A percentile compares a stretch with the other conserved stretches of the same genome.
Conservation (phyloP, 352 stramenopile genomes). For the Phytophthora pluvialis region DNA sequence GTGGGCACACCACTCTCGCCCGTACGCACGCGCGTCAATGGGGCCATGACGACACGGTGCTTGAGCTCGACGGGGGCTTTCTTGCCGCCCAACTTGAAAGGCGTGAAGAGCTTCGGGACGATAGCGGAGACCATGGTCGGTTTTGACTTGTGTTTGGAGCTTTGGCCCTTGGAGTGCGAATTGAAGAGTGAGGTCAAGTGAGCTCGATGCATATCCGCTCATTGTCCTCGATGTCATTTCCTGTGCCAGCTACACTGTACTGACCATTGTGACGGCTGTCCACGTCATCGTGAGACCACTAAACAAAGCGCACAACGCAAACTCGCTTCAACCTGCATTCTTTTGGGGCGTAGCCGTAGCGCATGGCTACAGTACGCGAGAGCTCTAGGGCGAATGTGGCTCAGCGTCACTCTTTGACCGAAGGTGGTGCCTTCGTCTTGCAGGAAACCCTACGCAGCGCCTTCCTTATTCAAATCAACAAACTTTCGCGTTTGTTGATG, state of each 20-base stretch:
- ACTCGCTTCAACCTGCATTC: neutral
- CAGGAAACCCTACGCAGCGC: too few relatives aligned
- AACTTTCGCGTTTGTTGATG: too few relatives aligned
- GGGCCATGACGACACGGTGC: constrained; percentile 59
- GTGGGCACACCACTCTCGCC: constrained; percentile 35
- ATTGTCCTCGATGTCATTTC: neutral
- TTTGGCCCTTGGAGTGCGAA: constrained; percentile 1
- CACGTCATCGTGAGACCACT: neutral
- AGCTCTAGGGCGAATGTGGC: too few relatives aligned
- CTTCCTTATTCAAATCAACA: too few relatives aligned
- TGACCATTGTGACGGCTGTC: neutral
- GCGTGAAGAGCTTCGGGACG: constrained; percentile 41
- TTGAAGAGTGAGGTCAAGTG: constrained; percentile 14
- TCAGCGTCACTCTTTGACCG: too few relatives aligned
- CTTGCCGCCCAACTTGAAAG: constrained; percentile 40
- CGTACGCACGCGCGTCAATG: constrained; percentile 44
- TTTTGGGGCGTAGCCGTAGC: neutral
- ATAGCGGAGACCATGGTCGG: constrained; percentile 17
- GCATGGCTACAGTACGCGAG: neutral
- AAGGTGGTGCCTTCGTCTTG: too few relatives aligned
- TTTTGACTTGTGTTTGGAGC: neutral
- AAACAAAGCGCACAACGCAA: neutral
- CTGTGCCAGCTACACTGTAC: neutral
- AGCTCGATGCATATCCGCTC: neutral
- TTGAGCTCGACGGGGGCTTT: constrained; percentile 40